Evolutionary conservation across 345 rosid species (phyloP).

Genomic region (Atalantia buxifolia): DNA sequence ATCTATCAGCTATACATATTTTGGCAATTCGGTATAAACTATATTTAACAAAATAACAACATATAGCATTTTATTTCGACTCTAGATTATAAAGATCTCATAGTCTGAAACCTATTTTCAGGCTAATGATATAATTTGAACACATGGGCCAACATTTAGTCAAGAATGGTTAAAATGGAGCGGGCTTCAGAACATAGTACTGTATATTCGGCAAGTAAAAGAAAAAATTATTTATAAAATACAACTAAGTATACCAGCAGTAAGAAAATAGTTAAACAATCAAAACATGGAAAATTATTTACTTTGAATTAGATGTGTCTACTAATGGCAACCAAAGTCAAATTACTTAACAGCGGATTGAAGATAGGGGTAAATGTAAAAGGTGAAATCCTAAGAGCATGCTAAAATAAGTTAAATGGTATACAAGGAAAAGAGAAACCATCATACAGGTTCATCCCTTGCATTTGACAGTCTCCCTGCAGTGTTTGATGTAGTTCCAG

Average conservation of each 20-base stretch:
- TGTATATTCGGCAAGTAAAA: not conserved
- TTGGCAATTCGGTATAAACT: not conserved
- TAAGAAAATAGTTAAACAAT: not conserved
- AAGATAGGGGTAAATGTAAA: not conserved
- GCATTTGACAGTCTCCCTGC: slow-evolving; percentile 23
- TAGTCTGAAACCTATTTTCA: not conserved
- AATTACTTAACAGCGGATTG: not conserved
- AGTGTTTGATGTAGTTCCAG: slow-evolving; percentile 28
- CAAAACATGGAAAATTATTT: not conserved
- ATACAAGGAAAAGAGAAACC: not conserved
- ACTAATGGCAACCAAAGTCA: not conserved
- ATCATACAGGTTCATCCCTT: slow-evolving; percentile 25
- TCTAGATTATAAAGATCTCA: not conserved
- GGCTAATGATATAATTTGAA: not conserved
- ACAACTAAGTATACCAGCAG: not conserved
- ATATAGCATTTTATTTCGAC: not conserved
- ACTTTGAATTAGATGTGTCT: not conserved
- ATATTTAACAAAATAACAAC: not conserved
- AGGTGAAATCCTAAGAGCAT: not conserved
- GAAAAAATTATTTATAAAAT: not conserved
- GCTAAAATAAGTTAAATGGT: not conserved
- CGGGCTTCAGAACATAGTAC: not conserved
- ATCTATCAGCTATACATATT: not conserved
- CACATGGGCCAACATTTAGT: not conserved
- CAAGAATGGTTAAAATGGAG: not conserved